Conservation (phyloP, 2,329 filamentous ascomycete genomes). For the Talaromyces marneffei region DNA sequence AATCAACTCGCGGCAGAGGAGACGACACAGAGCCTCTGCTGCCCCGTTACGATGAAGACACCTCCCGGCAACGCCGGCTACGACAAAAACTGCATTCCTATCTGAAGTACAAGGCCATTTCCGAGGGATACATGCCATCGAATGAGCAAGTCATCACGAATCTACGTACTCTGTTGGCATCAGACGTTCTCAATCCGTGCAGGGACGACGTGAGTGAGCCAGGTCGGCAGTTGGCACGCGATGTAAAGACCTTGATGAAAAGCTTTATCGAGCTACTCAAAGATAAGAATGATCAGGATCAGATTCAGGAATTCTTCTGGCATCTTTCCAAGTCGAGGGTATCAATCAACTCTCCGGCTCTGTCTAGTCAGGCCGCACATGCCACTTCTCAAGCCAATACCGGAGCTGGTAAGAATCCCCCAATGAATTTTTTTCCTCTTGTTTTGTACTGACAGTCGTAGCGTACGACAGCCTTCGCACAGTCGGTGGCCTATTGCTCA, state of each 20-base stretch:
- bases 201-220: conserved; percentile 70
- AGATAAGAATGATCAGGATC: conserved; percentile 76
- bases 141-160: conserved; percentile 78
- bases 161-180: conserved; percentile 69
- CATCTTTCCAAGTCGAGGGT: conserved; percentile 69
- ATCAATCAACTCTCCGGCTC: conserved; percentile 59
- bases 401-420: conserved; percentile 60
- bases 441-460: conserved; percentile 26
- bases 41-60: conserved; percentile 70
- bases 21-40: conserved; percentile 72
- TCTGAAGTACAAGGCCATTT: conserved; percentile 79
- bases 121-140: conserved; percentile 84
- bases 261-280: conserved; percentile 75
- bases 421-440: too few species aligned
- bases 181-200: conserved; percentile 71
- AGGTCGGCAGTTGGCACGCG: conserved; percentile 66
- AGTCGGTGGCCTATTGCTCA: conserved; percentile 74
- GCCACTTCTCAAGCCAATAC: conserved; percentile 65
- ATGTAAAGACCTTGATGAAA: conserved; percentile 66
- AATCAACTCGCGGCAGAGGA: conserved; percentile 35
- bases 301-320: conserved; percentile 91
- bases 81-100: conserved; percentile 90
- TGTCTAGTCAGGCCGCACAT: conserved; percentile 55
- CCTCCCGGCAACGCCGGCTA: conserved; percentile 66
- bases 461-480: conserved; percentile 78